Evolutionary conservation across 2,329 filamentous ascomycete genomes (phyloP), one percentile per base, ranked within the genome.

Genomic region (Aspergillus fructus): DNA sequence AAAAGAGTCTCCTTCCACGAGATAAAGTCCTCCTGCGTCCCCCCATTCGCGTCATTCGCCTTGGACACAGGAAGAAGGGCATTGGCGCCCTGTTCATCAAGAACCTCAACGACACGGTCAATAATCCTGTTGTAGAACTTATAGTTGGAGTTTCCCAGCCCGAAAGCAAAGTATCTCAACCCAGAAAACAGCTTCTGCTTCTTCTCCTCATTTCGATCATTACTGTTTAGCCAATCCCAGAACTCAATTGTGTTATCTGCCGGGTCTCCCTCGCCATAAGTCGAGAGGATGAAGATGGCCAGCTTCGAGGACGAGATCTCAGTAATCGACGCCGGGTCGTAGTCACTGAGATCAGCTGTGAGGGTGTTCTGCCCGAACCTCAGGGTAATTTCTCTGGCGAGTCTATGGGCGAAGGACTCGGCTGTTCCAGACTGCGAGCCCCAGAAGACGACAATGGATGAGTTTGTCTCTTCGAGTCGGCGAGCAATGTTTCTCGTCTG

Each of bases 1-100:
- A 93, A 97, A 88, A 97, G 94, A 58, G 90, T 89, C 65, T 97
- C 93, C 78, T 96, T 97, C 93, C 93, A 97, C 56, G 91, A 88
- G 68, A 97, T 79, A 73, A 96, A 97, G 69, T 97, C 93, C 77
- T 97, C 93, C 76, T 96, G 93, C 87, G 96, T 97, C 42, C 91
- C 94, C 52, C 92, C 92, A 62, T 91, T 90, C 58, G 93, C 93
- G 72, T 97, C 93, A 67, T 97, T 91, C 63, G 92, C 93, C 78
- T 96, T 92, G 62, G 92, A 93, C 56, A 91, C 89, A 48, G 87
- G 82, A 52, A 92, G 89, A 59, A 96, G 88, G 59, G 89, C 83
- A 66, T 84, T 82, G 6, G 89, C 93, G 46, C 93, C 92, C 5
- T 92, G 82, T 68, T 87, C 89, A 68, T 86, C 80, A 52, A 97